phyloP scores from a whole-genome alignment of 2,329 filamentous ascomycete genomes.

The Aspergillus puulaauensis region DNA sequence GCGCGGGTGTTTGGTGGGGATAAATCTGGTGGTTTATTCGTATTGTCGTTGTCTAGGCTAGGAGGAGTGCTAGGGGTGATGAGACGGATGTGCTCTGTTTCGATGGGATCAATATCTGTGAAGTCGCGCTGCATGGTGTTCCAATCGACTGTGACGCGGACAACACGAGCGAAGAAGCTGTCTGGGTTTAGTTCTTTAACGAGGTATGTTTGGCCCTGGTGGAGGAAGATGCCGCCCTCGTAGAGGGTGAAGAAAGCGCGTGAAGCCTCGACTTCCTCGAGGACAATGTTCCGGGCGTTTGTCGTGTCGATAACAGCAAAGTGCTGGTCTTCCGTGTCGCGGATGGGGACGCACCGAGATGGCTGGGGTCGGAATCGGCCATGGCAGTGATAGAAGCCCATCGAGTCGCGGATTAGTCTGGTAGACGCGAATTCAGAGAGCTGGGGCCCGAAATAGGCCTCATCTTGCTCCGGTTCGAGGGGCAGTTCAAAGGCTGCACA shows the following conservation, averaged over 20 bases:
- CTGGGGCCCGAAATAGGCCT: conserved; percentile 73
- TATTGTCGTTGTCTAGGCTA: background rate
- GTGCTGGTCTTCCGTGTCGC: conserved; percentile 86
- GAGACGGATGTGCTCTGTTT: conserved; percentile 81
- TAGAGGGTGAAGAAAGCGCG: conserved; percentile 96
- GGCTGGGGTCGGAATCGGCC: conserved; percentile 83
- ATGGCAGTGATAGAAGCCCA: conserved; percentile 88
- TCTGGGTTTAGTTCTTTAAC: conserved; percentile 86
- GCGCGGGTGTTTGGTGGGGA: conserved; percentile 53
- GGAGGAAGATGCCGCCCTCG: conserved; percentile 93
- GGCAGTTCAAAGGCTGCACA: conserved; percentile 96
- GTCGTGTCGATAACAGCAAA: conserved; percentile 89
- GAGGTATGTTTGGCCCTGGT: conserved; percentile 91
- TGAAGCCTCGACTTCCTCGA: conserved; percentile 94
- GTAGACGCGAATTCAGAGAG: conserved; percentile 70
- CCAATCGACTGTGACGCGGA: conserved; percentile 90
- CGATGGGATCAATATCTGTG: conserved; percentile 89
- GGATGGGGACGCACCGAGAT: conserved; percentile 79
- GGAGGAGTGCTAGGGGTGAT: conserved; percentile 47
- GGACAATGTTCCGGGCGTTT: conserved; percentile 74
- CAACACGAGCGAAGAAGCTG: conserved; percentile 78
- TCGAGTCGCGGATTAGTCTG: conserved; percentile 68
- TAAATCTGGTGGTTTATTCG: conserved; percentile 34
- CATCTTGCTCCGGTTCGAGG: conserved; percentile 74
- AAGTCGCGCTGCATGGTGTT: conserved; percentile 89